Conservation (phyloP, 75 land plant species). For the Larix kaempferi region DNA sequence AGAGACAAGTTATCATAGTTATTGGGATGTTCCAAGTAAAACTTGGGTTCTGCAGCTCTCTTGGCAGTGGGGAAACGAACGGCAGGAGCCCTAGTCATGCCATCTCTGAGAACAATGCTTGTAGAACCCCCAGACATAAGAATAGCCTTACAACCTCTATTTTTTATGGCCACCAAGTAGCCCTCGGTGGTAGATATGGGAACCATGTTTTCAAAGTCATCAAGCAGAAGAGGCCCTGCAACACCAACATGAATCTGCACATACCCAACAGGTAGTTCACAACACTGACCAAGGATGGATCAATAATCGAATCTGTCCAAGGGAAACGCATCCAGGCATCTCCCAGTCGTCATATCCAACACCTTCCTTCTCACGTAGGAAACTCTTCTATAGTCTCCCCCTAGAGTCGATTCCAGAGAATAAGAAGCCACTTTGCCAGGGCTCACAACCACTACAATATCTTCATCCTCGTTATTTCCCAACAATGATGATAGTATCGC, state of each 20-base stretch:
- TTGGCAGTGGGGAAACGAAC: slow-evolving; percentile 55
- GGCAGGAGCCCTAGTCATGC: slow-evolving; percentile 83
- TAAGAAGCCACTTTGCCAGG: slow-evolving; percentile 48
- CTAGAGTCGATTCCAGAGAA: slow-evolving; percentile 61
- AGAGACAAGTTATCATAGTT: slow-evolving; percentile 54
- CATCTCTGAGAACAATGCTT: slow-evolving; percentile 50
- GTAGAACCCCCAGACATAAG: slow-evolving; percentile 58
- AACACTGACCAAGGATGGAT: slow-evolving; percentile 71
- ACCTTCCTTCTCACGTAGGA: slow-evolving; percentile 49
- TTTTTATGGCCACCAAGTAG: slow-evolving; percentile 77
- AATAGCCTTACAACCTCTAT: slow-evolving; percentile 84
- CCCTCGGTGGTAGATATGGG: slow-evolving; percentile 94
- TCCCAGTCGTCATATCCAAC: slow-evolving; percentile 40
- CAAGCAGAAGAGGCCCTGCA: slow-evolving; percentile 72
- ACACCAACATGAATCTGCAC: slow-evolving; percentile 81
- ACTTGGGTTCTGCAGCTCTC: slow-evolving; percentile 71
- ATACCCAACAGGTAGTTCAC: slow-evolving; percentile 78
- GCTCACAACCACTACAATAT: slow-evolving; percentile 41
- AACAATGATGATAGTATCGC: background rate
- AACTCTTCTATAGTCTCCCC: slow-evolving; percentile 52
- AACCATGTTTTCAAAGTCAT: slow-evolving; percentile 56
- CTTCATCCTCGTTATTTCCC: slow-evolving; percentile 43
- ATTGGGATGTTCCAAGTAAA: slow-evolving; percentile 60
- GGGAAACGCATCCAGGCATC: slow-evolving; percentile 57
- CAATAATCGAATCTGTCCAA: slow-evolving; percentile 60